Evolutionary conservation across 2,329 filamentous ascomycete genomes (phyloP).

Genomic region (Fusarium poae): DNA sequence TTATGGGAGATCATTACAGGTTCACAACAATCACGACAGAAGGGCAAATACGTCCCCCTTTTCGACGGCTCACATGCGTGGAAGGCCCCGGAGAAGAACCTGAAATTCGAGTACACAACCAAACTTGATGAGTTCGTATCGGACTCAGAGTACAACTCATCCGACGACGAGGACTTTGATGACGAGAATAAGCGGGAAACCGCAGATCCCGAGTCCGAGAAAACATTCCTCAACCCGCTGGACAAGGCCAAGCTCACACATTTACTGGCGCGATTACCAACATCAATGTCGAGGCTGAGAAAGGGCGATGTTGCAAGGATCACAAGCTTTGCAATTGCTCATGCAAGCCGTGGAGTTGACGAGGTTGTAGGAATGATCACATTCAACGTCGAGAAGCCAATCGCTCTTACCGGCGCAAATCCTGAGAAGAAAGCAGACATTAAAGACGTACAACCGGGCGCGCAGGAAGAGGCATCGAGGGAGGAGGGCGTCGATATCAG

Average conservation of each 20-base stretch:
- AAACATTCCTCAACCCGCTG: conserved; percentile 81
- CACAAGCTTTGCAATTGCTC: conserved; percentile 88
- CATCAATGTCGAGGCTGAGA: conserved; percentile 77
- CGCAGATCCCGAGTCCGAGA: conserved; percentile 61
- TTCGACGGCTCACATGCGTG: conserved; percentile 85
- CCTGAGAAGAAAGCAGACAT: conserved; percentile 62
- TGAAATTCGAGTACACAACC: conserved; percentile 87
- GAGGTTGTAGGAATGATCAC: conserved; percentile 93
- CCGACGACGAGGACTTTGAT: conserved; percentile 81
- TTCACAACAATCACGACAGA: conserved; percentile 60
- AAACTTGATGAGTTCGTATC: conserved; percentile 82
- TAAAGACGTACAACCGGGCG: conserved; percentile 49
- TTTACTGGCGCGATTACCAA: conserved; percentile 85
- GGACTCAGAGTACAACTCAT: conserved; percentile 87
- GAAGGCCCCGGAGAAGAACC: conserved; percentile 77
- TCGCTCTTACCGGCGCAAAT: conserved; percentile 79
- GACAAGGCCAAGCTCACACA: conserved; percentile 88
- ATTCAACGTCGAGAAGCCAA: conserved; percentile 82
- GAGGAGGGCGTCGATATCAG: conserved; percentile 72
- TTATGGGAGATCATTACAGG: conserved; percentile 88
- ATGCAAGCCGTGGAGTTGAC: conserved; percentile 85
- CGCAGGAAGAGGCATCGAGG: conserved; percentile 55
- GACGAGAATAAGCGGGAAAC: conserved; percentile 67
- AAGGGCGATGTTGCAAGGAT: conserved; percentile 89
- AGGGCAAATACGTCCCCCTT: conserved; percentile 70